Evolutionary conservation across 805 yeast genomes (phyloP).

Genomic region (Kazachstania martiniae): DNA sequence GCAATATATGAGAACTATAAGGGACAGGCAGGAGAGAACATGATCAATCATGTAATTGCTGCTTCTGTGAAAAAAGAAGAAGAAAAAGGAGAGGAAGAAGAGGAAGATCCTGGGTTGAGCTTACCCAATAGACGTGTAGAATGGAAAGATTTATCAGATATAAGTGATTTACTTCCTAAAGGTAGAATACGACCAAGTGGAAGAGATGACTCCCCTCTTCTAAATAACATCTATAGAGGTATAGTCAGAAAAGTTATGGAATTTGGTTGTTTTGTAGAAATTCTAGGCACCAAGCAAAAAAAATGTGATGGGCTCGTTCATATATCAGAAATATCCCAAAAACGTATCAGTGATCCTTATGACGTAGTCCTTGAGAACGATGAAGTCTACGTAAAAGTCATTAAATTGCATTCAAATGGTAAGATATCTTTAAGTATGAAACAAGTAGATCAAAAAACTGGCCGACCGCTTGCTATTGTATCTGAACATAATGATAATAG

Average conservation of each 20-base stretch:
- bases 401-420: conserved; percentile 34
- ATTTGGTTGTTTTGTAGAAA: conserved; percentile 70
- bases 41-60: not conserved
- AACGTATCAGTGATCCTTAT: conserved; percentile 44
- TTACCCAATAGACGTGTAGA: conserved; percentile 10
- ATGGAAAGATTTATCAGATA: conserved; percentile 12
- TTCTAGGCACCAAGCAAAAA: conserved; percentile 30
- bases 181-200: too few relatives aligned
- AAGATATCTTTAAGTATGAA: conserved; percentile 56
- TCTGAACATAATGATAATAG: conserved; percentile 9
- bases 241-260: conserved; percentile 45
- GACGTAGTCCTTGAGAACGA: conserved; percentile 50
- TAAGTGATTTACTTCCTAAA: conserved; percentile 8
- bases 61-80: not conserved
- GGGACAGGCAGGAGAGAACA: not conserved
- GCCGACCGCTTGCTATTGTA: too few relatives aligned
- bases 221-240: conserved; percentile 49
- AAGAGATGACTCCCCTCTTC: conserved; percentile 25
- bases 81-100: conserved; percentile 3
- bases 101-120: conserved; percentile 5
- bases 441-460: conserved; percentile 61
- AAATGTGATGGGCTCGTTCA: conserved; percentile 60
- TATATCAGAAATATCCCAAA: conserved; percentile 48
- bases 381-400: conserved; percentile 53
- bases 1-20: conserved; percentile 5